These are phyloP conservation scores for Kandelia obovata DNA, from an alignment of 345 rosid genomes.

Conservation along the genomic window DNA sequence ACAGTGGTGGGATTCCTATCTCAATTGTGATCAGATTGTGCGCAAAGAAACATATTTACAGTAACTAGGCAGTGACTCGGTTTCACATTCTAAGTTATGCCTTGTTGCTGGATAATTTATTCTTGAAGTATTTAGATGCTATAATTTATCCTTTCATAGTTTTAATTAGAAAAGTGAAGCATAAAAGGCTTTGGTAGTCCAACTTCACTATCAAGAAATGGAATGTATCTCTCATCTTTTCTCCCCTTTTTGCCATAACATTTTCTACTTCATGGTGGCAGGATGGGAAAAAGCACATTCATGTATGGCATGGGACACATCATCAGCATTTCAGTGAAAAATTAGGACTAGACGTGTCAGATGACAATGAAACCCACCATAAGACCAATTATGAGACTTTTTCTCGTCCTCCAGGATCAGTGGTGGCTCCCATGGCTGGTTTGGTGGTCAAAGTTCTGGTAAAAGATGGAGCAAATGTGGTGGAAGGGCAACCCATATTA, in stretches of 20 bases:
- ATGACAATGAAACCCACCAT: conserved; percentile 54
- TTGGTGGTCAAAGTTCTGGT: conserved; percentile 81
- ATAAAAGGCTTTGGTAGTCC: too few species aligned
- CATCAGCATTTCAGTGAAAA: conserved; percentile 68
- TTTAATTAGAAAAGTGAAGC: too few species aligned
- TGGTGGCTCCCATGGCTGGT: conserved; percentile 94
- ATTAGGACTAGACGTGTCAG: conserved; percentile 50
- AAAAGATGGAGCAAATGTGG: conserved; percentile 64
- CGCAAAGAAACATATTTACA: too few species aligned
- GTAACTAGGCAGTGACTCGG: too few species aligned
- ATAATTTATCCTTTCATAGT: too few species aligned
- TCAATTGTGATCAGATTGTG: too few species aligned
- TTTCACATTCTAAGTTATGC: too few species aligned
- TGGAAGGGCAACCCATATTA: conserved; percentile 68
- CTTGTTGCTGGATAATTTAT: too few species aligned
- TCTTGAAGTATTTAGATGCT: too few species aligned
- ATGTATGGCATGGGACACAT: conserved; percentile 65
- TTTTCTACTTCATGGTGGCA: conserved; percentile 33
- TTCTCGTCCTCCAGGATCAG: conserved; percentile 59
- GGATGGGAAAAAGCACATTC: conserved; percentile 62
- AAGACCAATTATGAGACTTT: conserved; percentile 46
- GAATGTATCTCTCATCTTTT: too few species aligned
- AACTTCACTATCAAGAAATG: too few species aligned
- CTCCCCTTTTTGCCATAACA: conserved; percentile 11
- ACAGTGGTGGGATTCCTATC: too few species aligned